phyloP scores from a whole-genome alignment of 306 rosid genomes.

The Trifolium repens region DNA sequence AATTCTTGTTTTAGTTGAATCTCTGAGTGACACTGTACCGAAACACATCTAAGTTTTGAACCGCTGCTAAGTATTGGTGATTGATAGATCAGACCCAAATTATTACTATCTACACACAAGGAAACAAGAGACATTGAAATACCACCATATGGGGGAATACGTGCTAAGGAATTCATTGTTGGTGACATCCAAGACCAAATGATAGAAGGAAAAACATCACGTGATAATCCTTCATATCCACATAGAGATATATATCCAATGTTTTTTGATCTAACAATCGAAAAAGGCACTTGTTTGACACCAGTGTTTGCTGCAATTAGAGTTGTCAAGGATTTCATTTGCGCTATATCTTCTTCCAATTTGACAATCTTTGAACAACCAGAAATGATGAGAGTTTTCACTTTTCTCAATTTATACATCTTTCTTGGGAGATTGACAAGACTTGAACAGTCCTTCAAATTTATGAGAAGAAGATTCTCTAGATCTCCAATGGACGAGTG shows the following conservation, averaged over 20 bases:
- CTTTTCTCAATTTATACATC: slow-evolving; percentile 38
- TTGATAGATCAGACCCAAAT: not conserved
- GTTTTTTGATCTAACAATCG: slow-evolving; percentile 22
- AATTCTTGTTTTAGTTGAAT: not conserved
- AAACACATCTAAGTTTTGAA: slow-evolving; percentile 25
- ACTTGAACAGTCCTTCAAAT: slow-evolving; percentile 32
- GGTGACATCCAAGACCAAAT: slow-evolving; percentile 47
- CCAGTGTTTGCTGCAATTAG: slow-evolving; percentile 45
- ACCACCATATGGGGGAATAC: not conserved
- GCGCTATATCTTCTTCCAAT: slow-evolving; percentile 47
- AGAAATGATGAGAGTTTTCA: slow-evolving; percentile 49
- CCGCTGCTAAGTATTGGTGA: slow-evolving; percentile 18
- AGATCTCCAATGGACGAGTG: slow-evolving; percentile 49
- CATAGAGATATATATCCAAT: slow-evolving; percentile 42
- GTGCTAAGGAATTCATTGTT: not conserved
- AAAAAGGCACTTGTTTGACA: slow-evolving; percentile 39
- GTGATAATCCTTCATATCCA: slow-evolving; percentile 45
- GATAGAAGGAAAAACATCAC: slow-evolving; percentile 40
- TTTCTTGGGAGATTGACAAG: slow-evolving; percentile 24
- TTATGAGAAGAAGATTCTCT: not conserved
- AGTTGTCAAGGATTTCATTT: slow-evolving; percentile 52
- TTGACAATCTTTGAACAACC: slow-evolving; percentile 48
- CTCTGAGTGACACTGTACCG: slow-evolving; percentile 13
- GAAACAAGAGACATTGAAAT: not conserved
- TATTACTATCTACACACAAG: not conserved